Percentiles rank a stretch among this genome's conserved stretches.
Conservation (phyloP, 2,329 filamentous ascomycete species). For the Aureobasidium namibiae region DNA sequence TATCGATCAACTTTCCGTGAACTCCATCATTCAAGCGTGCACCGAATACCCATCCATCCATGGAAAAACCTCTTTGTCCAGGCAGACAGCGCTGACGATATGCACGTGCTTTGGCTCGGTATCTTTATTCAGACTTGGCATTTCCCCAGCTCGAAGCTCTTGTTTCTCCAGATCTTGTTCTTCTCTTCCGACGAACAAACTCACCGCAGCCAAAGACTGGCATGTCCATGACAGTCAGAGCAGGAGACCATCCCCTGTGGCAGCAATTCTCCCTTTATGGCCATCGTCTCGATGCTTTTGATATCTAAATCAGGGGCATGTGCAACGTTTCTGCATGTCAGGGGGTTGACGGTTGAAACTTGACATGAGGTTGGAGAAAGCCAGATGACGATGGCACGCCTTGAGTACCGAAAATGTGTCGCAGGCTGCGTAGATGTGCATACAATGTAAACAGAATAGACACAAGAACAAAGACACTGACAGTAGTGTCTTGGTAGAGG, state of each 20-base stretch:
- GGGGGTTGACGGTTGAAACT: constrained; percentile 7
- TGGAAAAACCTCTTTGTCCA: no score
- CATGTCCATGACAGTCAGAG: background rate
- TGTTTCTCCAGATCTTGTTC: background rate
- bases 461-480: background rate
- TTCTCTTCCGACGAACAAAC: background rate
- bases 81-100: background rate
- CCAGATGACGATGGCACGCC: constrained; percentile 6
- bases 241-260: background rate
- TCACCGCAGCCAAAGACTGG: background rate
- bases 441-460: background rate
- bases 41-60: background rate
- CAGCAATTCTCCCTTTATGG: background rate
- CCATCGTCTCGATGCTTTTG: background rate
- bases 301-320: constrained; percentile 3
- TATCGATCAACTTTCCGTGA: background rate
- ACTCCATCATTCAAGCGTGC: background rate
- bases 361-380: constrained; percentile 3
- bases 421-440: background rate
- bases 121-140: background rate
- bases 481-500: background rate
- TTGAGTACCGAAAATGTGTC: background rate
- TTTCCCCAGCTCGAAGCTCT: background rate
- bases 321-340: constrained; percentile 6
- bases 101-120: background rate